Evolutionary conservation across 2,329 filamentous ascomycete genomes (phyloP).

Genomic region (Alternaria triticimaculans): DNA sequence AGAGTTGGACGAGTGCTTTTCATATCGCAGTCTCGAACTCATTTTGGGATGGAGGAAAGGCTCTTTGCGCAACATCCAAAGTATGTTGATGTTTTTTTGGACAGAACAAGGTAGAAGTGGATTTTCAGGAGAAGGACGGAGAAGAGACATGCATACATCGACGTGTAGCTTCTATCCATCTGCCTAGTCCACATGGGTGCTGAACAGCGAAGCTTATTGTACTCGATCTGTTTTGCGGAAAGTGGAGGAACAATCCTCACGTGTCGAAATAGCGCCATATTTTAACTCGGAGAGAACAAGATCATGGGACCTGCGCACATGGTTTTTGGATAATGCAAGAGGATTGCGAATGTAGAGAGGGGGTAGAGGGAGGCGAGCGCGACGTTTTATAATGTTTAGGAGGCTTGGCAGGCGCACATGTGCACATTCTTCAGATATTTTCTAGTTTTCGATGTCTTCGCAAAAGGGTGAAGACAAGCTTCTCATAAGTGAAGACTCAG

Average conservation of each 20-base stretch:
- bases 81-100: not conserved
- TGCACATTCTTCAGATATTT: rapidly evolving
- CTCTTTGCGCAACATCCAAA: not conserved
- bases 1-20: rapidly evolving
- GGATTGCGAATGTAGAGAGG: not conserved
- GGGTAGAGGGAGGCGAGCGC: too few species aligned
- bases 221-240: too few species aligned
- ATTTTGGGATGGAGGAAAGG: not conserved
- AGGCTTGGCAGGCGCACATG: not conserved
- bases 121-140: not conserved
- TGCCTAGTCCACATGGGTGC: not conserved
- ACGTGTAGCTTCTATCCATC: too few species aligned
- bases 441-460: not conserved
- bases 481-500: not conserved
- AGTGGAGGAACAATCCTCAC: not conserved
- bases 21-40: not conserved
- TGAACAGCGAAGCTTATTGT: too few species aligned
- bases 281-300: not conserved
- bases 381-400: not conserved
- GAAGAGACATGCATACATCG: not conserved
- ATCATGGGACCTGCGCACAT: not conserved
- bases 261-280: not conserved
- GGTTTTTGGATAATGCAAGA: not conserved
- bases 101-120: not conserved
- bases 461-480: not conserved